A percentile compares a stretch with the other conserved stretches of the same genome.
These are phyloP conservation scores for Tricholoma flavovirens DNA, from an alignment of 768 basidiomycete species.

Conservation along the genomic window DNA sequence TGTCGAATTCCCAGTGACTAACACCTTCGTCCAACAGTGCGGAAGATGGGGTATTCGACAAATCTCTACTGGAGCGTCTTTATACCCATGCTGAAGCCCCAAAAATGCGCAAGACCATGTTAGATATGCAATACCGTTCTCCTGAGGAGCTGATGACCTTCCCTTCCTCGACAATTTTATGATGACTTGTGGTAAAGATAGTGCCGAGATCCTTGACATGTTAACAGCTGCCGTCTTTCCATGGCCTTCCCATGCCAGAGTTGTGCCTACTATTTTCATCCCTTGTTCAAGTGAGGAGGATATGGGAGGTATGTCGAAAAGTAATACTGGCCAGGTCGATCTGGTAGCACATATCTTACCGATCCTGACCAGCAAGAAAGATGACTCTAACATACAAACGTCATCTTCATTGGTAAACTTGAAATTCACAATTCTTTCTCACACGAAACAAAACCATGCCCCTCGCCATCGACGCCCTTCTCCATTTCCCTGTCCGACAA, in stretches of 20 bases:
- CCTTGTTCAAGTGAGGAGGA: conserved; percentile 55
- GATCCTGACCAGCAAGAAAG: conserved; percentile 29
- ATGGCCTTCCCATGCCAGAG: conserved; percentile 42
- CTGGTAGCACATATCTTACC: conserved; percentile 42
- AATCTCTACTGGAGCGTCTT: conserved; percentile 57
- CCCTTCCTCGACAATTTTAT: conserved; percentile 65
- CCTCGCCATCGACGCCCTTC: conserved; percentile 36
- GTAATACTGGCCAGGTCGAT: conserved; percentile 53
- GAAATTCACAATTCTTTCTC: conserved; percentile 48
- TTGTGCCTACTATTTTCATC: conserved; percentile 50
- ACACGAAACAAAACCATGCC: conserved; percentile 48
- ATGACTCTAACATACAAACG: conserved; percentile 11
- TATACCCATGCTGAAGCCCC: conserved; percentile 34
- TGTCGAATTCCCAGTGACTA: too few species aligned
- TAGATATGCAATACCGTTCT: conserved; percentile 66
- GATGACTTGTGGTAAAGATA: conserved; percentile 37
- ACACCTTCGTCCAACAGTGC: conserved; percentile 61
- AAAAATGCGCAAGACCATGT: conserved; percentile 52
- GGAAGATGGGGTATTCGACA: conserved; percentile 55
- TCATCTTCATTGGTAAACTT: conserved; percentile 15
- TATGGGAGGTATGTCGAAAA: conserved; percentile 53
- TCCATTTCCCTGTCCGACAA: conserved; percentile 38
- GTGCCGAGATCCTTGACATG: conserved; percentile 30
- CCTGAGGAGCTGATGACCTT: conserved; percentile 52
- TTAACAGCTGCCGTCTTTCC: conserved; percentile 43